Percentiles rank a stretch among this genome's conserved stretches.
These are phyloP conservation scores for Aureobasidium sp. DNA, from an alignment of 2,329 filamentous ascomycete genomes.

Conservation along the genomic window DNA sequence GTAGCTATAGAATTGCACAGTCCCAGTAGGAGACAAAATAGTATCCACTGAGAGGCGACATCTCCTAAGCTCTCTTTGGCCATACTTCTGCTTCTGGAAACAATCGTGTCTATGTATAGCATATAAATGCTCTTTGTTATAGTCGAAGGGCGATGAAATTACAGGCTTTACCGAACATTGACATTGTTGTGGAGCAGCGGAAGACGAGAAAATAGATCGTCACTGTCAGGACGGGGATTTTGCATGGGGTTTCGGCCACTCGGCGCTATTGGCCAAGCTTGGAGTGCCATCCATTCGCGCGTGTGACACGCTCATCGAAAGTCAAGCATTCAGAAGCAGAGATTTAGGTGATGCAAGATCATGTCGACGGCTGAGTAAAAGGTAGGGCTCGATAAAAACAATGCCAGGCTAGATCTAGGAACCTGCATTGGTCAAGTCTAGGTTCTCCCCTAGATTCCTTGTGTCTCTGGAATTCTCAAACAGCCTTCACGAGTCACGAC, in stretches of 20 bases:
- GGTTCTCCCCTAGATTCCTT: neutral
- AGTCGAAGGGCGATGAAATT: too few species aligned
- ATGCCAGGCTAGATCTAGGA: neutral
- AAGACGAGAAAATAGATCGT: neutral
- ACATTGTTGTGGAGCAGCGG: neutral
- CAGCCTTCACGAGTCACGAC: neutral
- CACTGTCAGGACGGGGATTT: constrained; percentile 5
- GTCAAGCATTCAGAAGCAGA: neutral
- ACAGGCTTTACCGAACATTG: too few species aligned
- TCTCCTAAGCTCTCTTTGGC: too few species aligned
- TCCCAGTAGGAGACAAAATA: too few species aligned
- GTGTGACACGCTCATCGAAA: neutral
- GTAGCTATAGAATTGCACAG: too few species aligned
- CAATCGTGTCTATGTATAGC: too few species aligned
- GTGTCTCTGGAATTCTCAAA: constrained; percentile 4
- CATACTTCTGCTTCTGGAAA: too few species aligned
- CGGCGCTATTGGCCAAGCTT: neutral
- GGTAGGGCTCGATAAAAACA: neutral
- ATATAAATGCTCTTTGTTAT: too few species aligned
- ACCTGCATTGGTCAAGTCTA: neutral
- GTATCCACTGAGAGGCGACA: too few species aligned
- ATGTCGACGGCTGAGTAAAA: neutral
- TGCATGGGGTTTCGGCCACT: neutral
- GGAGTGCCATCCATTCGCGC: neutral
- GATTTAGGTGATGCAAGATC: neutral